Conservation (phyloP, 495 filamentous ascomycete genomes). For the Beverwykella pulmonaria region DNA sequence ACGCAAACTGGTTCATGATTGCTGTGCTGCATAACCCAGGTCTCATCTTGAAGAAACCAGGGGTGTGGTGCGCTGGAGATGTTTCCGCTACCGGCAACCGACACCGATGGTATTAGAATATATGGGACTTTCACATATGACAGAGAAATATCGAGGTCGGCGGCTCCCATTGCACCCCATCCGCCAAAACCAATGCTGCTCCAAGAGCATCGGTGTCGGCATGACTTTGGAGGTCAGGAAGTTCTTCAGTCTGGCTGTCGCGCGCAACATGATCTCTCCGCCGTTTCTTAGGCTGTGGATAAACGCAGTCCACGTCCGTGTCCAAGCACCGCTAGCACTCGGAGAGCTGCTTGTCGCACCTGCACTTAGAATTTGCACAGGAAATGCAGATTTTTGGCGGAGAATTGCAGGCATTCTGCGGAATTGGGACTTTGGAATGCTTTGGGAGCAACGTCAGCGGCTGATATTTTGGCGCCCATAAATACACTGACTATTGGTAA, state of each 20-base stretch:
- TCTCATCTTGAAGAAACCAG: constrained; percentile 31
- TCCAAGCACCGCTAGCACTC: constrained; percentile 28
- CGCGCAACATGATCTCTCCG: constrained; percentile 22
- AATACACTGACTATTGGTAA: no score
- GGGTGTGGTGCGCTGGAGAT: constrained; percentile 11
- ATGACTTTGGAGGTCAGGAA: constrained; percentile 14
- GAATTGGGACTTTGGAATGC: not conserved
- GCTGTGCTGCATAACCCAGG: constrained; percentile 27
- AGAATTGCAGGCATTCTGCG: not conserved
- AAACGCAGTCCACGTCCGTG: constrained; percentile 28
- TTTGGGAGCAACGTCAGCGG: no score
- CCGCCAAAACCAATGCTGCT: not conserved
- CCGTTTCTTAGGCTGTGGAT: constrained; percentile 21
- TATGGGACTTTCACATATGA: constrained; percentile 13
- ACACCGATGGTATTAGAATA: constrained; percentile 5
- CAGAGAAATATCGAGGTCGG: not conserved
- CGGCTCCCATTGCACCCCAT: not conserved
- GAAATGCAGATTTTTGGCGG: constrained; percentile 15
- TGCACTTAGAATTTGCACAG: constrained; percentile 30
- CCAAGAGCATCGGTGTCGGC: not conserved
- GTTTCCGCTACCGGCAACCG: not conserved
- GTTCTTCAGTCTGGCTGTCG: constrained; percentile 3
- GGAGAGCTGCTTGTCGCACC: constrained; percentile 29
- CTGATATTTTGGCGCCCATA: no score
- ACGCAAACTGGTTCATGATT: constrained; percentile 9